Evolutionary conservation across 257 asterid species (phyloP).

Genomic region (Salvia hispanica): DNA sequence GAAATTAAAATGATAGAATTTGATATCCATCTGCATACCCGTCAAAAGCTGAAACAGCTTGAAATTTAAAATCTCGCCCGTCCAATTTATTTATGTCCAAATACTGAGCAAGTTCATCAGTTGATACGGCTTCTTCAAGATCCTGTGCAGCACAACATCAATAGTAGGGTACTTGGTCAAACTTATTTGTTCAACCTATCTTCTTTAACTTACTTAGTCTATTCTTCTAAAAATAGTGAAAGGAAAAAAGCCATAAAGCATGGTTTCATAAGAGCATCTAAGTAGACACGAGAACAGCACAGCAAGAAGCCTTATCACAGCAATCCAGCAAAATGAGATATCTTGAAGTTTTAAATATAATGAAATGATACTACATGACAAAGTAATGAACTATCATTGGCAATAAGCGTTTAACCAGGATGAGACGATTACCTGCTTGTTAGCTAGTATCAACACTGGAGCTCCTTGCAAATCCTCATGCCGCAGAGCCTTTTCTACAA

Average conservation of each 20-base stretch:
- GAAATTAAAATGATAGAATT: not conserved
- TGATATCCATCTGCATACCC: constrained; percentile 50
- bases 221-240: not conserved
- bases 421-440: constrained; percentile 64
- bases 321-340: constrained; percentile 13
- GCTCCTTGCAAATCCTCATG: constrained; percentile 92
- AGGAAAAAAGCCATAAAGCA: not conserved
- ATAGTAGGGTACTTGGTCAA: not conserved
- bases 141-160: constrained; percentile 50
- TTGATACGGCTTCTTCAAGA: constrained; percentile 74
- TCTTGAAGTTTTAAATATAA: not conserved
- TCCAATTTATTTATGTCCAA: constrained; percentile 80
- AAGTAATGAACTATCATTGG: too few species aligned
- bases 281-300: constrained; percentile 8
- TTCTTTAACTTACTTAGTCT: not conserved
- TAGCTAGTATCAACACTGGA: constrained; percentile 76
- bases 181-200: not conserved
- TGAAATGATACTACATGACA: not conserved
- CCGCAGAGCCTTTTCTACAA: constrained; percentile 78
- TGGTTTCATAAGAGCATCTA: not conserved
- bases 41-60: constrained; percentile 72
- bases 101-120: constrained; percentile 75
- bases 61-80: constrained; percentile 67
- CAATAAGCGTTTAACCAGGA: not conserved
- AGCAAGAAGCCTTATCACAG: too few species aligned